phyloP scores from a whole-genome alignment of 2,329 filamentous ascomycete genomes.

The Verticillium isaacii region DNA sequence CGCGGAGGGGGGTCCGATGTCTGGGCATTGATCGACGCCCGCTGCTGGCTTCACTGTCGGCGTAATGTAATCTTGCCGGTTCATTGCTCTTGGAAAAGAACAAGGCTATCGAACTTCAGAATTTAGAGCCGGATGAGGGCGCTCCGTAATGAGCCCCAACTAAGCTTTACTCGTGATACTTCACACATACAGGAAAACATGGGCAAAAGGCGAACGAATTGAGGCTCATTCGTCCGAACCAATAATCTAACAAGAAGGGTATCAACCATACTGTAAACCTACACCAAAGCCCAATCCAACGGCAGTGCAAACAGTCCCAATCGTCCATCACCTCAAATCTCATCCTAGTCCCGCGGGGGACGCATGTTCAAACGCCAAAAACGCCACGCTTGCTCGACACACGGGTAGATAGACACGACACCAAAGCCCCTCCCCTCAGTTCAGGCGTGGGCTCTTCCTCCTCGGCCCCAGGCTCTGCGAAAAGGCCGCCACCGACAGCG shows the following conservation, averaged over 20 bases:
- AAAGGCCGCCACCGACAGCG: slow-evolving; percentile 39
- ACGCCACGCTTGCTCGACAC: neutral
- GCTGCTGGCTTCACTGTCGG: neutral
- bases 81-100: too few species aligned
- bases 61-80: neutral
- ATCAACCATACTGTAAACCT: slow-evolving; percentile 28
- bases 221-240: neutral
- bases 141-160: too few species aligned
- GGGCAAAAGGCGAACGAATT: neutral
- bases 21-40: neutral
- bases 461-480: slow-evolving; percentile 37
- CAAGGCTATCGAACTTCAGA: too few species aligned
- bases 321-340: slow-evolving; percentile 11
- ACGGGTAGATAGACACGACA: neutral
- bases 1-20: neutral
- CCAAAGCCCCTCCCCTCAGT: slow-evolving; percentile 15
- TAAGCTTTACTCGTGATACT: too few species aligned
- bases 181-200: neutral
- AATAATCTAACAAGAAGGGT: slow-evolving; percentile 16
- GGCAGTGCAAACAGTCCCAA: neutral
- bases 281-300: slow-evolving; percentile 5
- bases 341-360: neutral
- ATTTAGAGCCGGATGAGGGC: too few species aligned
- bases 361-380: neutral
- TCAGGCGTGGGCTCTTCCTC: slow-evolving; percentile 52